Evolutionary conservation across 495 filamentous ascomycete species (phyloP), one percentile per base, ranked within the genome.

Genomic region (Neurospora tetrasperma): DNA sequence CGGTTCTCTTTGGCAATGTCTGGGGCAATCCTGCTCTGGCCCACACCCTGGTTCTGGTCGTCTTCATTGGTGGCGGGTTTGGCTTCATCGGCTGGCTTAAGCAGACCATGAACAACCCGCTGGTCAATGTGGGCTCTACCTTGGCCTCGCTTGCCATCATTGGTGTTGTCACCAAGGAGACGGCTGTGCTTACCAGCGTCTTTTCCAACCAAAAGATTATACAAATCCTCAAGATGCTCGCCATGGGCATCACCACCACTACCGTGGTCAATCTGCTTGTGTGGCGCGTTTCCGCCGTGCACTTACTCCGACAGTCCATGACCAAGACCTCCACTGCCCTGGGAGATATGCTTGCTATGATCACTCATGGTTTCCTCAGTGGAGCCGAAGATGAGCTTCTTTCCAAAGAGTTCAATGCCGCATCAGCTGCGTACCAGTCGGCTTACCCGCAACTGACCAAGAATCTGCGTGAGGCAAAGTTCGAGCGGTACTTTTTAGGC

Each of bases 51-150:
- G 91, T 98, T 18, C 83, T 99, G 42, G 82, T 94, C 69, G 86
- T 98, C 2, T 98, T 97, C 79, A 92, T 93, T 76, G 96, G 93
- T 12, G 94, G 92, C 46, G 95, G 94, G 0, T 83, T 98, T 44
- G 96, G 96, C 2, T 90, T 97, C 76, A 88, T 98, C 9, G 96
- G 93, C 69, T 98, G 96, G 93, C 88, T 90, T 31, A 99, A 99
- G 82, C 95, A 97, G 80, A 89, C 84, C 74, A 86, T 95, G 72
- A 91, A 90, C 41, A 90, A 95, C 79, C 94, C 96, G 10, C 82
- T 97, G 20, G 94, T 98, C 71, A 95, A 94, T 77, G 93, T 97
- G 44, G 94, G 93, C 27, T 95, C 92, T 79, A 97, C 94, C 31
- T 84, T 98, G 73, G 88, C 96, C 3, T 93, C 92, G n/a, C 88